Base-by-base conservation (phyloP, 768 basidiomycete species). In the Russula olivacea region DNA sequence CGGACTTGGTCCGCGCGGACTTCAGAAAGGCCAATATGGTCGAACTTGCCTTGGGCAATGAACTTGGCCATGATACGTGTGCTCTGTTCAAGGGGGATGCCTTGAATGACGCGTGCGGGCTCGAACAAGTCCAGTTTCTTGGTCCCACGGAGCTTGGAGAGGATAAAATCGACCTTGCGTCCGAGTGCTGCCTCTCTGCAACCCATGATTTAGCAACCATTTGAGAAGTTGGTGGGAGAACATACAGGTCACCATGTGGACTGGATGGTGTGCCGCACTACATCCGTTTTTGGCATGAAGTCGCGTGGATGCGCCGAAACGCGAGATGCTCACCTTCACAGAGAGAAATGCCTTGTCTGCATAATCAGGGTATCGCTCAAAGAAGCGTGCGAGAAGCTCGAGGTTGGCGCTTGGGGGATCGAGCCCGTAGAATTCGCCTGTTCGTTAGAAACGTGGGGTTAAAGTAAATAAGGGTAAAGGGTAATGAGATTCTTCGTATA, bases 91-190 rank as follows among this genome's bases (percentile, higher is more conserved):
- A 85, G 69, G 2, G 80, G 63, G 8, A 75, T 65, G 6, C 73
- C 76, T 8, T 68, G 70, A 30, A 83, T 81, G 17, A 82, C 72
- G 10, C 83, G 77, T 2, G 83, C 80, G 17, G 75, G 74, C 70
- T 87, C 75, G 71, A 81, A 88, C 5, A 88, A 71, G 71, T 89
- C 87, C 61, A 87, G 69, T 65, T 78, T 80, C 73, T 83, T 83
- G 60, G 74, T 79, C n/a, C 78, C 78, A 1, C 82, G 76, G 7
- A 87, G 75, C 30, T 76, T 68, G 17, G 55, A 50, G 21, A 68
- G 61, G 34, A 66, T 50, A n/a, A 52, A 61, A 48, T 68, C 28
- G 50, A 68, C 25, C 36, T 65, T 66, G 25, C 61, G 65, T 47
- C 61, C 59, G 5, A 66, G 47, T 12, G 55, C 55, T 7, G 48